Base-by-base conservation (phyloP, 768 basidiomycete species). In the Chlorophyllum brunneum region DNA sequence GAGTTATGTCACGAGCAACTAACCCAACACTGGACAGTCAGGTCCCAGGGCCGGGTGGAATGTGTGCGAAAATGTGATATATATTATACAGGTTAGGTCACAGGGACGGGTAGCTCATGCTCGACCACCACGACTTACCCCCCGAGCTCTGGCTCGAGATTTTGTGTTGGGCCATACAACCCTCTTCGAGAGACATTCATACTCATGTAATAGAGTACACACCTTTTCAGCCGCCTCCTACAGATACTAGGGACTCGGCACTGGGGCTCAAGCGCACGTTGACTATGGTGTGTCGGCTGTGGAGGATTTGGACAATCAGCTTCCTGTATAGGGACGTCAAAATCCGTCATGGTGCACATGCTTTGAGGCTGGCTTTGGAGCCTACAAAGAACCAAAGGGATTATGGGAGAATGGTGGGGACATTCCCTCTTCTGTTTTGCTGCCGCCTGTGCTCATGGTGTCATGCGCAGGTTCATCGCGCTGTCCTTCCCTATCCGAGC, bases 111-210 rank as follows among this genome's bases (percentile, higher is more conserved):
- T n/a, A n/a, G 11, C 18, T 44, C 31, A 61, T 57, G 57, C 54
- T 56, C 4, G 43, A 58, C 54, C 62, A 67, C 53, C 54, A 54
- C 15, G 41, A 47, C 9, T 65, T 82, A 18, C 81, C 82, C 7
- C 65, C 73, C 16, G 82, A 85, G 57, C 59, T 84, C 24, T 83
- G 79, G 81, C 63, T 80, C 10, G 60, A 74, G 41, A 72, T 85
- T 15, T 70, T 85, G 43, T 65, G 68, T 47, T 71, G 71, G 71
- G 74, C 76, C 20, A 70, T 70, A 31, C 66, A 36, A 36, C 34
- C 51, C 4, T 26, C 50, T 36, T 26, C 42, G 16, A 44, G 63
- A 31, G 61, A 65, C 41, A 56, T 55, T 20, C 49, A 57, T 18
- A 58, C 65, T 33, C 63, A 66, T 37, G 39, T 54, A 23, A 45